Evolutionary conservation across 2,329 filamentous ascomycete species (phyloP).

Genomic region (Sporothrix sp.): DNA sequence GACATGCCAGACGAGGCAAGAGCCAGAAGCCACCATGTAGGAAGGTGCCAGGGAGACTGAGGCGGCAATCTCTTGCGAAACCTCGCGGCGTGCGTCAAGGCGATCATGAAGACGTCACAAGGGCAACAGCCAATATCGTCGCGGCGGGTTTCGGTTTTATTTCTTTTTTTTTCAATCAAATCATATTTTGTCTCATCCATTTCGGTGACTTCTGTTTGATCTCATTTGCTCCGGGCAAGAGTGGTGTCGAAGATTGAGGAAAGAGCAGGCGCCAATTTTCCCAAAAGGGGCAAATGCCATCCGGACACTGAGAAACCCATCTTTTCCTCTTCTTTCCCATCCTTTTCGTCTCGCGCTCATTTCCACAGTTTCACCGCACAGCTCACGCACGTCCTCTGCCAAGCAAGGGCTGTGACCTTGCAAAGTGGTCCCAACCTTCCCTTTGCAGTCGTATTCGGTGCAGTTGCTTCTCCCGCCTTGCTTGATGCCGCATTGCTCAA

Average conservation of each 20-base stretch:
- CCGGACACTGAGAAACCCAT: constrained; percentile 10
- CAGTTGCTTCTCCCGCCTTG: background rate
- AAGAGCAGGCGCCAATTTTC: constrained; percentile 9
- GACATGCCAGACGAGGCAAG: background rate
- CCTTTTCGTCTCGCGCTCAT: background rate
- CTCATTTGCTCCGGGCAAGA: constrained; percentile 1
- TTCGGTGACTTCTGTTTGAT: background rate
- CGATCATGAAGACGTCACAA: background rate
- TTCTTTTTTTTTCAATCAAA: background rate
- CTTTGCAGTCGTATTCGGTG: too few species aligned
- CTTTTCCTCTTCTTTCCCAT: background rate
- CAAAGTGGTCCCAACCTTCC: too few species aligned
- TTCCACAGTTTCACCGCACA: too few species aligned
- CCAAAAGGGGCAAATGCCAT: constrained; percentile 16
- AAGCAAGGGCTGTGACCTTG: too few species aligned
- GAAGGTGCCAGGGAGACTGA: background rate
- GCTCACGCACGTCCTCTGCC: too few species aligned
- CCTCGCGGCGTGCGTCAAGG: background rate
- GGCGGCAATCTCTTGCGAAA: too few species aligned
- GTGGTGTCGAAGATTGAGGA: background rate
- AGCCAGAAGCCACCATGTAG: background rate
- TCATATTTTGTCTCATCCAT: background rate
- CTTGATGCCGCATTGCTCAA: background rate
- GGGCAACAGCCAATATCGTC: background rate
- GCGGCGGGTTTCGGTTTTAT: background rate